phyloP scores from a whole-genome alignment of 192 early-diverging fungal genomes.

The Umbelopsis sp. region DNA sequence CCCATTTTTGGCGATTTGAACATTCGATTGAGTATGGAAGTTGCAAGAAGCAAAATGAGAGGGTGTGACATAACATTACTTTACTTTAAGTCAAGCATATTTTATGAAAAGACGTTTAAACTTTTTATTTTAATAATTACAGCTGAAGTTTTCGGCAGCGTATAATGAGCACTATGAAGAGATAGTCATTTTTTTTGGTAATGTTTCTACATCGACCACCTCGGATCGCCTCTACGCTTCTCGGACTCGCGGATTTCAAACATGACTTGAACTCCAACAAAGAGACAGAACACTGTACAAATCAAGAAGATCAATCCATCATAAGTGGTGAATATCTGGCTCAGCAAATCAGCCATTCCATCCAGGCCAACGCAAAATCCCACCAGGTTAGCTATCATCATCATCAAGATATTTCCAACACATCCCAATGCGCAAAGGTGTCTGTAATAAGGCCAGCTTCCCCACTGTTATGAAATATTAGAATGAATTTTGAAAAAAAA shows the following conservation, averaged over 20 bases:
- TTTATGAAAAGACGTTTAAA: too few species aligned
- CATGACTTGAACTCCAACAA: conserved; percentile 72
- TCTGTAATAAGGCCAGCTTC: conserved; percentile 61
- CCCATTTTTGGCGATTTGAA: too few species aligned
- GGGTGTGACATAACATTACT: too few species aligned
- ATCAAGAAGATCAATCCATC: conserved; percentile 54
- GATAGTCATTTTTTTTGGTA: neutral
- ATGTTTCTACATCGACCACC: conserved; percentile 33
- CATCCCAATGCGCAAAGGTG: conserved; percentile 82
- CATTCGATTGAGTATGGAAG: too few species aligned
- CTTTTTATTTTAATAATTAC: neutral
- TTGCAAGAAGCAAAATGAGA: too few species aligned
- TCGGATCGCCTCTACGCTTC: conserved; percentile 54
- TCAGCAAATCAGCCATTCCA: conserved; percentile 76
- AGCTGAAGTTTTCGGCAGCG: neutral
- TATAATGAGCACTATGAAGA: neutral
- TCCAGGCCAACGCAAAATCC: conserved; percentile 92
- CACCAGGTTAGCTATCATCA: conserved; percentile 97
- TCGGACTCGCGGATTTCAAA: conserved; percentile 82
- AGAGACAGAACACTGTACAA: conserved; percentile 52
- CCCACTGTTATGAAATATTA: conserved; percentile 47
- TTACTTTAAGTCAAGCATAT: too few species aligned
- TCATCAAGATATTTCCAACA: conserved; percentile 84
- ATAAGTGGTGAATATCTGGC: conserved; percentile 57
- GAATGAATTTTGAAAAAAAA: neutral